These are phyloP conservation scores for Trichoderma gamsii DNA, from an alignment of 495 filamentous ascomycete species.

Conservation along the genomic window DNA sequence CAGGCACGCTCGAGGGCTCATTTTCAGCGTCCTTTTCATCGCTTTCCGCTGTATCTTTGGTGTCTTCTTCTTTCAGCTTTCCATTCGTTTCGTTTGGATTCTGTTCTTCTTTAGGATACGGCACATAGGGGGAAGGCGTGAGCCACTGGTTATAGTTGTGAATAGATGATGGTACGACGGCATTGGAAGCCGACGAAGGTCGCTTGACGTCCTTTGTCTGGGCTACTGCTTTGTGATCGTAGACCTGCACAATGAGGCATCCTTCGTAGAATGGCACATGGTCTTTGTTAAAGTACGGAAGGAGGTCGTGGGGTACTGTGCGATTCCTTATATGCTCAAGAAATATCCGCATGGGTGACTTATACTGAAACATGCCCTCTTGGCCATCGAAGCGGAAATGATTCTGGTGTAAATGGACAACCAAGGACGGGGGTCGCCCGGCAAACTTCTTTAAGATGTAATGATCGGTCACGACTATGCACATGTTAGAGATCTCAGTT, in stretches of 20 bases:
- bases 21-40: conserved; percentile 26
- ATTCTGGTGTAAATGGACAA: conserved; percentile 75
- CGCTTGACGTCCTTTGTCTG: conserved; percentile 53
- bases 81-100: conserved; percentile 27
- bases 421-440: conserved; percentile 60
- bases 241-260: conserved; percentile 86
- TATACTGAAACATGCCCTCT: conserved; percentile 84
- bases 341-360: conserved; percentile 81
- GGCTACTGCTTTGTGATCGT: conserved; percentile 70
- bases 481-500: not conserved
- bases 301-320: conserved; percentile 48
- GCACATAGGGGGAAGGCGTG: conserved; percentile 79
- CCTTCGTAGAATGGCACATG: conserved; percentile 88
- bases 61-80: conserved; percentile 32
- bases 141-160: conserved; percentile 85
- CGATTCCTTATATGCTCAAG: conserved; percentile 58
- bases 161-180: conserved; percentile 67
- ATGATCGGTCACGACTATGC: conserved; percentile 56
- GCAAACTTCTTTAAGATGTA: conserved; percentile 48
- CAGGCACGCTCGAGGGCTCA: conserved; percentile 25
- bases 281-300: conserved; percentile 53
- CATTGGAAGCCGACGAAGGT: conserved; percentile 50
- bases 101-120: conserved; percentile 62
- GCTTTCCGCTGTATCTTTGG: conserved; percentile 27
- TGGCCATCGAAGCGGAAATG: conserved; percentile 93